Percentiles rank a stretch among this genome's conserved stretches.
Evolutionary conservation across 1,284 basidiomycete species (phyloP).

Genomic region (Microbotryum intermedium): DNA sequence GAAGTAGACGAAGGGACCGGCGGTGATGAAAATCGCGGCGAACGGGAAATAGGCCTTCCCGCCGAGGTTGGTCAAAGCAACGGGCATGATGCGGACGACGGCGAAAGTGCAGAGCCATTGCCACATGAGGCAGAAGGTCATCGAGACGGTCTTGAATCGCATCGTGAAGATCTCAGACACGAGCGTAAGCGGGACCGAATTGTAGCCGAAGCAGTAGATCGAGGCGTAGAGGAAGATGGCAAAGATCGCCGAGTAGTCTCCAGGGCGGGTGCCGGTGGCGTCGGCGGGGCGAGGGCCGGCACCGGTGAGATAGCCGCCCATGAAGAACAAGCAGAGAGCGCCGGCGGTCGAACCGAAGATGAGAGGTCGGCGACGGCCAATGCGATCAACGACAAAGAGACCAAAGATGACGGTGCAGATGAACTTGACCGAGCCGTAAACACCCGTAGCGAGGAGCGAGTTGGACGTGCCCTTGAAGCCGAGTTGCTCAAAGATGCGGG

Average conservation of each 20-base stretch:
- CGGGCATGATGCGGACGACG: conserved; percentile 26
- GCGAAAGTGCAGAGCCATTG: conserved; percentile 33
- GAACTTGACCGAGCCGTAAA: conserved; percentile 38
- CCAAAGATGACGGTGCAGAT: conserved; percentile 35
- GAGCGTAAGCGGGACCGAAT: conserved; percentile 23
- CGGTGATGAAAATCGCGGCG: conserved; percentile 12
- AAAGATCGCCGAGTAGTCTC: conserved; percentile 22
- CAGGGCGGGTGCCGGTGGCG: conserved; percentile 8
- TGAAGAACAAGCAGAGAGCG: conserved; percentile 22
- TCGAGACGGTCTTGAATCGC: conserved; percentile 27
- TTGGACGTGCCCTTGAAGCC: conserved; percentile 34
- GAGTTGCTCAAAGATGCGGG: conserved; percentile 11
- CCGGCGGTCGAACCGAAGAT: conserved; percentile 13
- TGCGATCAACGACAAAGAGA: conserved; percentile 26
- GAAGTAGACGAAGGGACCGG: conserved; percentile 47
- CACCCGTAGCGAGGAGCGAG: conserved; percentile 36
- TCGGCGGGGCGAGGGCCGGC: conserved; percentile 5
- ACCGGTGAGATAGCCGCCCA: conserved; percentile 28
- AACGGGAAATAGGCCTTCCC: conserved; percentile 26
- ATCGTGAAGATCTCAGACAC: conserved; percentile 34
- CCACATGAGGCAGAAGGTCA: conserved; percentile 30
- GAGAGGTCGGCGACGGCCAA: conserved; percentile 17
- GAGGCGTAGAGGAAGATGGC: conserved; percentile 22
- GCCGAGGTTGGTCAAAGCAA: conserved; percentile 23
- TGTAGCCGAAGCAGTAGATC: conserved; percentile 24